phyloP scores from a whole-genome alignment of 1,139 yeast genomes.

The Zygotorulaspora mrakii region DNA sequence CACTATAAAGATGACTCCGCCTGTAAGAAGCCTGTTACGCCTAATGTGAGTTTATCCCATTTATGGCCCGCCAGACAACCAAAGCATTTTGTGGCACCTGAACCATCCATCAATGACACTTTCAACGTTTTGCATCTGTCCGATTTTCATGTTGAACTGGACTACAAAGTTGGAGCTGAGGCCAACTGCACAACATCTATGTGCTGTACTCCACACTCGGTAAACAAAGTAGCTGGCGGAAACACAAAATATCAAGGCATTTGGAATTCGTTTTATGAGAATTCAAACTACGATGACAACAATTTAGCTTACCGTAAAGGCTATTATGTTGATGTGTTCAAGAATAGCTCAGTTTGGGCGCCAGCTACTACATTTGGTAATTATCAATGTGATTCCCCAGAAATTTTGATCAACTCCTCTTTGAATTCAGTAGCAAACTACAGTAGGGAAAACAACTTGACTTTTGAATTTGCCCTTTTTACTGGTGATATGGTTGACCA shows the following conservation, averaged over 20 bases:
- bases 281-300: slow-evolving; percentile 41
- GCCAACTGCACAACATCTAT: slow-evolving; percentile 50
- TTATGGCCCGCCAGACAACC: slow-evolving; percentile 45
- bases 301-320: slow-evolving; percentile 41
- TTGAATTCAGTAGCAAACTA: slow-evolving; percentile 45
- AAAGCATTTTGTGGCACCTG: slow-evolving; percentile 38
- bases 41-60: slow-evolving; percentile 40
- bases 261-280: slow-evolving; percentile 36
- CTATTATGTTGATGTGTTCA: slow-evolving; percentile 30
- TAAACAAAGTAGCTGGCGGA: slow-evolving; percentile 23
- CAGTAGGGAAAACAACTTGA: slow-evolving; percentile 35
- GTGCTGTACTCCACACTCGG: slow-evolving; percentile 36
- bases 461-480: slow-evolving; percentile 58
- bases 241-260: slow-evolving; percentile 20
- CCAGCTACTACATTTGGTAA: slow-evolving; percentile 62
- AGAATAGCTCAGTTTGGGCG: slow-evolving; percentile 40
- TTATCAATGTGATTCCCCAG: slow-evolving; percentile 64
- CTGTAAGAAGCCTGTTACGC: slow-evolving; percentile 46
- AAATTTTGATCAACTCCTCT: slow-evolving; percentile 52
- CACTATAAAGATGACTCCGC: slow-evolving; percentile 44
- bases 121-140: slow-evolving; percentile 65
- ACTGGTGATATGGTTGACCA: slow-evolving; percentile 72
- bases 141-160: slow-evolving; percentile 60
- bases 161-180: slow-evolving; percentile 56
- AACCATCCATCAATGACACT: slow-evolving; percentile 39